Evolutionary conservation across 78 protist genomes (phyloP).

Genomic region (Corallochytrium limacisporum): DNA sequence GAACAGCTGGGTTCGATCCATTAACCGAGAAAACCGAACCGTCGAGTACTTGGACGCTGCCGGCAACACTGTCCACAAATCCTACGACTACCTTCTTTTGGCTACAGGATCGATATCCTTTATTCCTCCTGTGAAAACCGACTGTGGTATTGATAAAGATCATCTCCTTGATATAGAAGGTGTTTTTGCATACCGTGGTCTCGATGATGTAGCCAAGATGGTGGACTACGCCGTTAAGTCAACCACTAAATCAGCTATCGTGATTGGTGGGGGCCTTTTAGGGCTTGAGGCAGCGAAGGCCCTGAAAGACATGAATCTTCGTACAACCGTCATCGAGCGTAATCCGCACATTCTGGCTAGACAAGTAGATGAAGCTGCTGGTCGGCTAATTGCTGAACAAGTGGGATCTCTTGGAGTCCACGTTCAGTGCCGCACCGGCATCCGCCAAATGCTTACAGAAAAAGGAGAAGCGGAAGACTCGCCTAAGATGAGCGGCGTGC

Average conservation of each 20-base stretch:
- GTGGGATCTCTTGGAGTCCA: background rate
- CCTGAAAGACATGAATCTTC: background rate
- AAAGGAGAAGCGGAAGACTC: background rate
- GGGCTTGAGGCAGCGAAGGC: slow-evolving; percentile 10
- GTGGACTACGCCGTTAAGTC: background rate
- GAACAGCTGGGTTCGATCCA: too few relatives aligned
- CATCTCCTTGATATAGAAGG: background rate
- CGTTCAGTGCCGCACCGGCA: too few relatives aligned
- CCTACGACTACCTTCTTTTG: background rate
- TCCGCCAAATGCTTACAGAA: background rate
- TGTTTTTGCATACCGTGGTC: background rate
- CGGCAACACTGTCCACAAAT: too few relatives aligned
- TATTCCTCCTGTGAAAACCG: slow-evolving; percentile 1
- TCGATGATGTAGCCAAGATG: background rate
- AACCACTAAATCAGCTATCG: background rate
- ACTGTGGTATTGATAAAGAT: too few relatives aligned
- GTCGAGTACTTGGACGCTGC: too few relatives aligned
- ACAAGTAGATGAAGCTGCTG: background rate
- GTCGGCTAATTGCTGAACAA: background rate
- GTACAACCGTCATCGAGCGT: background rate
- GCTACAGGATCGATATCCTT: background rate
- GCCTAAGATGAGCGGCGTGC: background rate
- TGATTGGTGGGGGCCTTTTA: background rate
- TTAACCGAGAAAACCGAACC: too few relatives aligned
- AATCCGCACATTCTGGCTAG: background rate